Evolutionary conservation across 2,329 filamentous ascomycete species (phyloP).

Genomic region (Coniochaeta sp.): DNA sequence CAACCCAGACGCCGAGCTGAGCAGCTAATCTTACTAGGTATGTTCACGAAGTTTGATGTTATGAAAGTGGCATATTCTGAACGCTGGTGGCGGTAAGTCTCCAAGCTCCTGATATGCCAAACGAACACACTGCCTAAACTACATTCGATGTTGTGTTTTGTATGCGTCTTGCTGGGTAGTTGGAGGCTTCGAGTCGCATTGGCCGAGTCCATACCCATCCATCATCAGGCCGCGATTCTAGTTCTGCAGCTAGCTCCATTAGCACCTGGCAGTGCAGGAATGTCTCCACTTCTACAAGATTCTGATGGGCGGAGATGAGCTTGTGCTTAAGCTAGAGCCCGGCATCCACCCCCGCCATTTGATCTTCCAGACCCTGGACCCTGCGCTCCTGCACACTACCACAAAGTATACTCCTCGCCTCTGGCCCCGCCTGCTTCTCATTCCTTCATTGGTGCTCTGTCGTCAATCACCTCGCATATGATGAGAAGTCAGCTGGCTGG

Average conservation of each 20-base stretch:
- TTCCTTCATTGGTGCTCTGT: not conserved
- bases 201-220: not conserved
- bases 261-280: not conserved
- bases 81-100: too few relatives aligned
- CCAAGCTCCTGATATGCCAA: too few relatives aligned
- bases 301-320: not conserved
- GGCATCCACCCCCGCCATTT: not conserved
- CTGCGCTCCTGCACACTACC: not conserved
- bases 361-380: not conserved
- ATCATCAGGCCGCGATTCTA: not conserved
- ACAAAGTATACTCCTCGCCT: not conserved
- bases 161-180: not conserved
- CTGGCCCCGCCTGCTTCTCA: not conserved
- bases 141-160: not conserved
- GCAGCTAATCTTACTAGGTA: too few relatives aligned
- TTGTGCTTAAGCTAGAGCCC: not conserved
- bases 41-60: too few relatives aligned
- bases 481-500: not conserved
- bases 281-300: not conserved
- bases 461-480: not conserved
- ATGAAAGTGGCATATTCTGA: too few relatives aligned
- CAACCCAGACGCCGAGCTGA: too few relatives aligned
- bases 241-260: not conserved
- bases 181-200: not conserved
- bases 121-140: too few relatives aligned